These are phyloP conservation scores for Cladosporium sp. DNA, from an alignment of 2,329 filamentous ascomycete genomes.

Conservation along the genomic window DNA sequence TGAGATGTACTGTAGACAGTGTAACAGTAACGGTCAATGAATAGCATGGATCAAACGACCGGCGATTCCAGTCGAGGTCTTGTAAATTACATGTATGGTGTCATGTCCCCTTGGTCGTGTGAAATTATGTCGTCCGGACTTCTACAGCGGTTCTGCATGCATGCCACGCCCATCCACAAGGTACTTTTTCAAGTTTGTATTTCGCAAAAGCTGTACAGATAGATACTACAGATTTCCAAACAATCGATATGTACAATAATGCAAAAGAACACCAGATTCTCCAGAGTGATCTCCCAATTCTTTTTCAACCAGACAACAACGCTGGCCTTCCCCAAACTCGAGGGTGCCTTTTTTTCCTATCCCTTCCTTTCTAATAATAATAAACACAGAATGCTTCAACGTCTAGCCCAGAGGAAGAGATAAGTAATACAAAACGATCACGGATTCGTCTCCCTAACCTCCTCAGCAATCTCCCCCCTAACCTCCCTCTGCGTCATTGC, in stretches of 20 bases:
- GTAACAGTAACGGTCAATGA: not conserved
- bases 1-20: not conserved
- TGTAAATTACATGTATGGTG: not conserved
- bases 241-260: not conserved
- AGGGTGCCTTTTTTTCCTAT: not conserved
- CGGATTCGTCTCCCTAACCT: not conserved
- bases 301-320: not conserved
- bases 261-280: not conserved
- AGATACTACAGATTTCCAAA: not conserved
- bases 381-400: too few species aligned
- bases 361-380: too few species aligned
- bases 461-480: conserved; percentile 12
- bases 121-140: not conserved
- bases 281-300: not conserved
- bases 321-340: not conserved
- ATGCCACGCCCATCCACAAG: not conserved
- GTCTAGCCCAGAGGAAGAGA: too few species aligned
- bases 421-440: not conserved
- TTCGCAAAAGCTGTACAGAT: not conserved
- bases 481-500: conserved; percentile 45
- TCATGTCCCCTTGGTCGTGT: not conserved
- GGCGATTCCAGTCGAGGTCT: not conserved
- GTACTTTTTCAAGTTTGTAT: not conserved
- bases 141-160: not conserved
- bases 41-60: not conserved